Conservation (phyloP, 306 rosid genomes). For the Fragaria ananassa region DNA sequence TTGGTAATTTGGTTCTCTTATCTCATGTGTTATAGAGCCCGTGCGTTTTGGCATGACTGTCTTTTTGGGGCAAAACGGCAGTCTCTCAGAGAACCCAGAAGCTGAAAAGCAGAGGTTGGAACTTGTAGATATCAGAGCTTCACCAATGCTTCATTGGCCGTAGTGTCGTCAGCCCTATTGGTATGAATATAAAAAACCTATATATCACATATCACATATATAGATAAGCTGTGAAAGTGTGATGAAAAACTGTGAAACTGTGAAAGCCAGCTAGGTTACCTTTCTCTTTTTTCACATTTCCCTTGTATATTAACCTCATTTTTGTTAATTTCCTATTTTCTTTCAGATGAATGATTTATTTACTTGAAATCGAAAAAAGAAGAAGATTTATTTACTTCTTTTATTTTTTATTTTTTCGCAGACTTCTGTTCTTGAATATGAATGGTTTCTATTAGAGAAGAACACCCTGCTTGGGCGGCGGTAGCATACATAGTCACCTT, state of each 20-base stretch:
- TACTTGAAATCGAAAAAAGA: too few relatives aligned
- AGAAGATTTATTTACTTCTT: too few relatives aligned
- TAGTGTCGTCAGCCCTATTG: slow-evolving; percentile 27
- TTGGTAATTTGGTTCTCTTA: neutral
- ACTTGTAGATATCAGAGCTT: slow-evolving; percentile 48
- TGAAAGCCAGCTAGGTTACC: neutral
- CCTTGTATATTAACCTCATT: neutral
- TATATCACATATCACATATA: neutral
- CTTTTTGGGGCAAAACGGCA: neutral
- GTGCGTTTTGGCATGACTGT: slow-evolving; percentile 32
- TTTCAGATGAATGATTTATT: neutral
- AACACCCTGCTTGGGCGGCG: neutral
- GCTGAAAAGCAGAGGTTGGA: slow-evolving; percentile 45
- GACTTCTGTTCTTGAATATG: neutral
- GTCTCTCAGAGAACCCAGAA: slow-evolving; percentile 14
- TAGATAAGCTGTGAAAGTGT: neutral
- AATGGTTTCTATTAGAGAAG: neutral
- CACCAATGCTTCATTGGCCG: slow-evolving; percentile 25
- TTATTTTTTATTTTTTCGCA: neutral
- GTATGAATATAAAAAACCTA: neutral
- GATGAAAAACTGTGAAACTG: too few relatives aligned
- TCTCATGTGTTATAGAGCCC: slow-evolving; percentile 3
- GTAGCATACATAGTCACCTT: too few relatives aligned
- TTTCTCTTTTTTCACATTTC: neutral
- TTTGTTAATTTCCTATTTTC: neutral